Evolutionary conservation across 1,284 basidiomycete species (phyloP).

Genomic region (Marasmius oreades): DNA sequence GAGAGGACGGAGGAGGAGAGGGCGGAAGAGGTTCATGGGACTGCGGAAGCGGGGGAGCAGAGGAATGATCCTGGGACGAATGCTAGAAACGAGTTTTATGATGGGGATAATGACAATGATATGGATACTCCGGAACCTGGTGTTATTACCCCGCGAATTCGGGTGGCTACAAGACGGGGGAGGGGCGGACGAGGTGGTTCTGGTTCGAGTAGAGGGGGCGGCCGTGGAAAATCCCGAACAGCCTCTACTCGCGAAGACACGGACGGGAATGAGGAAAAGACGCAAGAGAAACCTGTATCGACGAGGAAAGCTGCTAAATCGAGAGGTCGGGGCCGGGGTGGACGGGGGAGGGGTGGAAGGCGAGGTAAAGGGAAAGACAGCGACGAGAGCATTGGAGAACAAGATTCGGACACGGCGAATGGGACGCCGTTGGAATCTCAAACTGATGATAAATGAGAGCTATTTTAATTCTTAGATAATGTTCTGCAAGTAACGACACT

Average conservation of each 20-base stretch:
- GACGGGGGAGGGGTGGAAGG: conserved; percentile 25
- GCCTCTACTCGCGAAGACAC: conserved; percentile 7
- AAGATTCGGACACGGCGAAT: conserved; percentile 17
- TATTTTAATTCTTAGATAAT: too few relatives aligned
- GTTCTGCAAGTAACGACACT: too few relatives aligned
- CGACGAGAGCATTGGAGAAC: background rate
- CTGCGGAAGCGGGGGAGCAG: conserved; percentile 54
- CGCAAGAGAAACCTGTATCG: background rate
- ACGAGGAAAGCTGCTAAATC: conserved; percentile 17
- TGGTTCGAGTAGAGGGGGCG: too few relatives aligned
- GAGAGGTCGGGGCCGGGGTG: conserved; percentile 27
- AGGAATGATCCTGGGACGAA: conserved; percentile 43
- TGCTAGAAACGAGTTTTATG: conserved; percentile 67
- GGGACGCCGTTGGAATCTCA: conserved; percentile 7
- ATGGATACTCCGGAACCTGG: conserved; percentile 26
- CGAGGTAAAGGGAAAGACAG: conserved; percentile 7
- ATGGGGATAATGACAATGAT: conserved; percentile 69
- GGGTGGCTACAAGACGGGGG: conserved; percentile 7
- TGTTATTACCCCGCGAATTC: conserved; percentile 11
- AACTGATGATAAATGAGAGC: too few relatives aligned
- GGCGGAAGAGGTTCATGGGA: conserved; percentile 57
- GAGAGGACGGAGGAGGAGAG: conserved; percentile 69
- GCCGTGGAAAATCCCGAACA: conserved; percentile 5
- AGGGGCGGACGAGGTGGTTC: too few relatives aligned
- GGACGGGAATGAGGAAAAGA: conserved; percentile 5